phyloP scores from a whole-genome alignment of 202 grass and related monocot genomes.

The Alloteropsis angusta region DNA sequence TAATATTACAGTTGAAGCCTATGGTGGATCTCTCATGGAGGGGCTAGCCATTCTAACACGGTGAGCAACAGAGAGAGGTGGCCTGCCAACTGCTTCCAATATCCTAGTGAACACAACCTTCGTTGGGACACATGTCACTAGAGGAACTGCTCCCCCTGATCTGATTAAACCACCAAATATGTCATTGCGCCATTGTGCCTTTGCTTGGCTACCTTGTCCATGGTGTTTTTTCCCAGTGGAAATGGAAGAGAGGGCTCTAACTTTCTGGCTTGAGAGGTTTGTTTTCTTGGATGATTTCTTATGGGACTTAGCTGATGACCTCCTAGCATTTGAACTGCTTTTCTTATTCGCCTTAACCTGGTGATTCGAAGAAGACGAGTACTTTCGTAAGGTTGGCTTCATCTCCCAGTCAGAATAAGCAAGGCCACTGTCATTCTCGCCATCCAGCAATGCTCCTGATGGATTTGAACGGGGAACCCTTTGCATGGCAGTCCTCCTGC shows the following conservation, averaged over 20 bases:
- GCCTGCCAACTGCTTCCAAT: constrained; percentile 82
- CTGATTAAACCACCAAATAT: constrained; percentile 67
- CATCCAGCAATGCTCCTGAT: constrained; percentile 38
- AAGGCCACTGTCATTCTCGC: constrained; percentile 40
- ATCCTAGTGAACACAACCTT: constrained; percentile 97
- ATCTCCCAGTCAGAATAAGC: constrained; percentile 42
- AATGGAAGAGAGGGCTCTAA: constrained; percentile 58
- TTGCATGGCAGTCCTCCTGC: constrained; percentile 87
- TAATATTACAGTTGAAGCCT: constrained; percentile 23
- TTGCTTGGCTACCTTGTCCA: constrained; percentile 29
- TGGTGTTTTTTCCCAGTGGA: constrained; percentile 38
- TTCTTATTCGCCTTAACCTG: constrained; percentile 38
- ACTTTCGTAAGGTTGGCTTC: constrained; percentile 40
- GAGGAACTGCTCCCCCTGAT: constrained; percentile 50
- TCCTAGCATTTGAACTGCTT: constrained; percentile 28
- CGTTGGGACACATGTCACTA: constrained; percentile 77
- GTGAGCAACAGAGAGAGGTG: constrained; percentile 38
- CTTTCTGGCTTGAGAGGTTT: constrained; percentile 58
- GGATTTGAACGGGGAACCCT: constrained; percentile 76
- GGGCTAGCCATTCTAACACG: constrained; percentile 54
- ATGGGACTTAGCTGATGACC: constrained; percentile 41
- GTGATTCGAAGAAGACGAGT: constrained; percentile 34
- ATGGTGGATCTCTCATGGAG: constrained; percentile 39
- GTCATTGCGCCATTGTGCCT: constrained; percentile 31
- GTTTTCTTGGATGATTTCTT: constrained; percentile 69